Base-by-base conservation (phyloP, 768 basidiomycete genomes). In the Epithele typhae region DNA sequence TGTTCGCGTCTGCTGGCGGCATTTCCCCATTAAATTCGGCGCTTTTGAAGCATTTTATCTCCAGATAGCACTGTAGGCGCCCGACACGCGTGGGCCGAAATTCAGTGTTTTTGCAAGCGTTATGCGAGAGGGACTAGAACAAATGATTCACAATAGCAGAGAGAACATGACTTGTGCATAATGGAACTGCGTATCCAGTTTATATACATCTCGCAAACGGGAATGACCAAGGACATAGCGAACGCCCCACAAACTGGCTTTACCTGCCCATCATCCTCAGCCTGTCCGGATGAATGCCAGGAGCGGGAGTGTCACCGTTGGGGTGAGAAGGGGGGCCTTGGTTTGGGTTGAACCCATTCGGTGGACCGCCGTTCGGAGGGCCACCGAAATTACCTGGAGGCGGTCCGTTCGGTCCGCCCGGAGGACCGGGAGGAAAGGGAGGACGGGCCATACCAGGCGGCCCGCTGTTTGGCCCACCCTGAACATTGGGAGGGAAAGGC, bases 251-350 rank as follows among this genome's bases (percentile, higher is more conserved):
- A n/a, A n/a, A n/a, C 43, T 37, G 24, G 4, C 18, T 47, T 47
- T 56, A 61, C 56, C 56, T 59, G 41, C 62, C 75, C 82, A 92
- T 80, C 88, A 92, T 90, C 48, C 87, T 75, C 64, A 87, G 57
- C 48, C 89, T 77, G 65, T 92, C 89, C 9, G 89, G 89, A 62
- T 92, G 89, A 54, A 92, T 90, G n/a, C 74, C 76, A 37, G 64
- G 57, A 9, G 12, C 35, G 9, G 9, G 9, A n/a, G 60, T 59
- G 22, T 58, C 61, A 46, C 56, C 50, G 51, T 62, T 65, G 56
- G 64, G 68, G 48, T 61, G 64, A 18, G 56, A 58, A 15, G 67
- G 68, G 15, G 62, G 62, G 7, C 63, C 64, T 37, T 61, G 61
- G 22, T 47, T 42, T 2, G 54, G 57, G 30, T 49, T 49, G 22